Conservation (phyloP, 164 flowering plant species). For the Tinospora cordifolia region DNA sequence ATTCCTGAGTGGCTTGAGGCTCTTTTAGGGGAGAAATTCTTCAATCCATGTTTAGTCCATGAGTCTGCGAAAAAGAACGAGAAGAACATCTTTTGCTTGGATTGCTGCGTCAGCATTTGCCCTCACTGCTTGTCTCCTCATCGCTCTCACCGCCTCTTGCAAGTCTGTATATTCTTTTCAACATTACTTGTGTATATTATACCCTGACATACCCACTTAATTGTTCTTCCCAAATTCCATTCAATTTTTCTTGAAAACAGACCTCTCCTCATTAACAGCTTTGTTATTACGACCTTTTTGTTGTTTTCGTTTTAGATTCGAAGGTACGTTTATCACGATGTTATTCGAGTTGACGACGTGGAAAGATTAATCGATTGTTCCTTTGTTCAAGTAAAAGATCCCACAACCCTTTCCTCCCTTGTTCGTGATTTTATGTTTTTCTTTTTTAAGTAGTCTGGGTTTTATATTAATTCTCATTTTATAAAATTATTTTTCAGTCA, state of each 20-base stretch:
- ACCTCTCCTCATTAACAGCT: background rate
- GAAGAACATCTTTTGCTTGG: conserved; percentile 77
- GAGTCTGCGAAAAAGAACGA: conserved; percentile 72
- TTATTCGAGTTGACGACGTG: conserved; percentile 64
- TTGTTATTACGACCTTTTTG: no score
- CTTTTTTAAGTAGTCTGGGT: background rate
- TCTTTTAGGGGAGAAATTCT: conserved; percentile 63
- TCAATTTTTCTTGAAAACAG: no score
- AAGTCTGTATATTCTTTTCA: conserved; percentile 27
- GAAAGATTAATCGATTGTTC: conserved; percentile 66
- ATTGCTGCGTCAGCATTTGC: conserved; percentile 67
- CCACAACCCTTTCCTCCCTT: background rate
- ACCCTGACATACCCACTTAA: no score
- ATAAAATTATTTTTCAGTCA: conserved; percentile 26
- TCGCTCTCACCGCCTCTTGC: conserved; percentile 64
- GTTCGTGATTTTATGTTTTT: background rate
- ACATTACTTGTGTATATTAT: no score
- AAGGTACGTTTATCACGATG: conserved; percentile 84
- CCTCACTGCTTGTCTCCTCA: conserved; percentile 70
- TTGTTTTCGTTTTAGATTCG: conserved; percentile 42
- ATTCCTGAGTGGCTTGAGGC: conserved; percentile 59
- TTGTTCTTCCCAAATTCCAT: background rate
- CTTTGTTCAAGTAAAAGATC: conserved; percentile 47
- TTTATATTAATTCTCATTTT: background rate
- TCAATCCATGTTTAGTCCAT: conserved; percentile 63